Percentiles rank a stretch among this genome's conserved stretches.
These are phyloP conservation scores for Ogataea ganodermae DNA, from an alignment of 805 yeast genomes.

Conservation along the genomic window DNA sequence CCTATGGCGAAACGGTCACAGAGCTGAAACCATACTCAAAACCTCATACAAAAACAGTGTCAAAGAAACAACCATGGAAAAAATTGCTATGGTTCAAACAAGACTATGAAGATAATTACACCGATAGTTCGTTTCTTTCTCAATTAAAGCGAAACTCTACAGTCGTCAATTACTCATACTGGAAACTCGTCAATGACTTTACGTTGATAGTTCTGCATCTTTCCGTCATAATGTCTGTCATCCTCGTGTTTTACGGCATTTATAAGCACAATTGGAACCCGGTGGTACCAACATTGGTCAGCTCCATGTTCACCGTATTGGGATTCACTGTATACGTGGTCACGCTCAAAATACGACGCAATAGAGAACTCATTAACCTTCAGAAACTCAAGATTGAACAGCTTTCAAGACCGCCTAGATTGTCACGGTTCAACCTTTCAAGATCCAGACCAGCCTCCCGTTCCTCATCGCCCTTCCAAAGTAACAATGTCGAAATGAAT, in stretches of 20 bases:
- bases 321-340: slow-evolving; percentile 38
- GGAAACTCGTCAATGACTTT: slow-evolving; percentile 70
- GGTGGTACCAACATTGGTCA: slow-evolving; percentile 39
- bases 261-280: slow-evolving; percentile 55
- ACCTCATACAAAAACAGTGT: neutral
- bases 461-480: slow-evolving; percentile 26
- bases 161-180: slow-evolving; percentile 64
- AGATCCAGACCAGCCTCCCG: slow-evolving; percentile 27
- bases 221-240: slow-evolving; percentile 61
- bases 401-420: slow-evolving; percentile 21
- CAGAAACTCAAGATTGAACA: slow-evolving; percentile 33
- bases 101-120: slow-evolving; percentile 89
- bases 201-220: slow-evolving; percentile 67
- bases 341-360: slow-evolving; percentile 32
- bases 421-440: slow-evolving; percentile 20
- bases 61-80: slow-evolving; percentile 59
- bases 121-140: slow-evolving; percentile 77
- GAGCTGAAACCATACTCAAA: neutral
- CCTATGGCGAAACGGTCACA: slow-evolving; percentile 3
- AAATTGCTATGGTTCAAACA: slow-evolving; percentile 83
- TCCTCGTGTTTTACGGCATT: slow-evolving; percentile 66
- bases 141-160: slow-evolving; percentile 77
- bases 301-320: slow-evolving; percentile 37
- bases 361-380: slow-evolving; percentile 31
- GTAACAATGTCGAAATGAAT: slow-evolving; percentile 1